Percentiles rank a stretch among this genome's conserved stretches.
These are phyloP conservation scores for Pichia scutulata DNA, from an alignment of 805 yeast genomes.

Conservation along the genomic window DNA sequence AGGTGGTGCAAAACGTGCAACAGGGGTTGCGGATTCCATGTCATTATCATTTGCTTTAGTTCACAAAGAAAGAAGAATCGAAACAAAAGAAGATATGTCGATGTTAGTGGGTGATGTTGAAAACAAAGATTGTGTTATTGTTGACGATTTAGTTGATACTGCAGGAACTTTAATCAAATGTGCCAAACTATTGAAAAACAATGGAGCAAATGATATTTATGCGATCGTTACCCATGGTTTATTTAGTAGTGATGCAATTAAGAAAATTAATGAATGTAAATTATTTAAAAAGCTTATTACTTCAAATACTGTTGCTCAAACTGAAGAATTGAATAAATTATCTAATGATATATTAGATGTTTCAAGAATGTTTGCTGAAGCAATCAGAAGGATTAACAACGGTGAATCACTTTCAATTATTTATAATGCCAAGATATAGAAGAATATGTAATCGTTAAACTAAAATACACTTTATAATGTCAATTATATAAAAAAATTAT, in stretches of 20 bases:
- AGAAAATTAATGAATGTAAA: conserved; percentile 49
- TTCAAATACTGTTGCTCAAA: conserved; percentile 89
- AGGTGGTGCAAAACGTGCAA: conserved; percentile 98
- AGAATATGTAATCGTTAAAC: not conserved
- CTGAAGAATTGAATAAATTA: conserved; percentile 39
- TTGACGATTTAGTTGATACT: conserved; percentile 93
- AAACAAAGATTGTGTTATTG: conserved; percentile 76
- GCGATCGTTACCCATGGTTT: conserved; percentile 91
- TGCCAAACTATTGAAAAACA: conserved; percentile 83
- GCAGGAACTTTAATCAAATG: conserved; percentile 89
- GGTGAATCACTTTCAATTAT: conserved; percentile 94
- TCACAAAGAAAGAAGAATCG: conserved; percentile 76
- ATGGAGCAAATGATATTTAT: conserved; percentile 81
- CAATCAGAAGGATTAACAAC: conserved; percentile 90
- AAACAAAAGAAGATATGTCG: conserved; percentile 42
- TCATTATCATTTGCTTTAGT: conserved; percentile 89
- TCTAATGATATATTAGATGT: conserved; percentile 76
- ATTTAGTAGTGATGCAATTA: conserved; percentile 85
- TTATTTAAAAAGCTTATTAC: conserved; percentile 79
- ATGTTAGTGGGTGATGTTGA: conserved; percentile 95
- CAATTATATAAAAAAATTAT: not conserved
- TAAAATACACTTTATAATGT: not conserved
- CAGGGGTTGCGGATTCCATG: conserved; percentile 84
- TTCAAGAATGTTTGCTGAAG: conserved; percentile 83
- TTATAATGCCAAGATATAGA: conserved; percentile 71